Evolutionary conservation across 768 basidiomycete species (phyloP), one percentile per base, ranked within the genome.

Genomic region (Stropharia rugosoannulata): DNA sequence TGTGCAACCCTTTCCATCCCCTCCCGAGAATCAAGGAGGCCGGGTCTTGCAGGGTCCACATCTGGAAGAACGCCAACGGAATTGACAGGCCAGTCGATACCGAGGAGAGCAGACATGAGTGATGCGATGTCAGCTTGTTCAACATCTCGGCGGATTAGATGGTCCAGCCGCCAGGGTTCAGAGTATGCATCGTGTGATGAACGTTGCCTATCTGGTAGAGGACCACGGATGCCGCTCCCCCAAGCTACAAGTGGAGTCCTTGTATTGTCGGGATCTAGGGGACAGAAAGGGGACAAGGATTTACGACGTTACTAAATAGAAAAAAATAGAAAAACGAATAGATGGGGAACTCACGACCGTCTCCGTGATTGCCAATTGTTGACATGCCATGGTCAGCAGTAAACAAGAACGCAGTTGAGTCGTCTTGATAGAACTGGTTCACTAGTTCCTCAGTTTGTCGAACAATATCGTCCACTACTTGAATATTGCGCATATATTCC

Each of bases 381-480:
- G 89, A 90, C 93, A 95, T 95, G 8, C 93, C 93, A 65, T 95
- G 93, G 67, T 95, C 93, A 0, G 93, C 90, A 2, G 89, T 94
- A 66, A 92, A 94, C 32, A 94, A 70, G 64, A 80, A 93, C 56
- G 81, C 82, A 0, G 90, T 93, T 53, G 87, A 81, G 18, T 83
- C 72, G 55, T 90, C 87, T 32, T 72, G 62, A 62, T 85, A 94
- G 66, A 89, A 93, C 4, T 82, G 74, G 0, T 70, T 66, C 18
- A 94, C 66, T 2, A 92, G 74, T 37, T 70, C 61, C 59, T 91
- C 89, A 1, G 87, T 83, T 51, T 83, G 76, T 35, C 75, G 75
- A 25, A 93, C 89, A 58, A 95, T 86, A 48, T 70, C 63, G 59
- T 95, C 93, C 1, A 94, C 91, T 4, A 87, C 81, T 65, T 77